Conservation (phyloP, 768 basidiomycete genomes). For the Naganishia kalamii region DNA sequence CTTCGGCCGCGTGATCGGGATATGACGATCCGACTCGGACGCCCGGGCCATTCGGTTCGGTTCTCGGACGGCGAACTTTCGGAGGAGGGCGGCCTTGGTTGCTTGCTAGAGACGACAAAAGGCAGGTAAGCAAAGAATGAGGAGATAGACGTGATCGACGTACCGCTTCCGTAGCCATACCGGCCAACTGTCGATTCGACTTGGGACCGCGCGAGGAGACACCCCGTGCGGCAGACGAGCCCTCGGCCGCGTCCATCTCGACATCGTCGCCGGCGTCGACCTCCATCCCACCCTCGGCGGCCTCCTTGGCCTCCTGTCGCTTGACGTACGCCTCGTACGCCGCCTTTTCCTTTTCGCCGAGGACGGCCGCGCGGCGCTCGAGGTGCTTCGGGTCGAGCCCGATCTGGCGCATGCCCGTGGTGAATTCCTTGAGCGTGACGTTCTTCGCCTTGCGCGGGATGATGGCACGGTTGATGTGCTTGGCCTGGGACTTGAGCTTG, state of each 20-base stretch:
- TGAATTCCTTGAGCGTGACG: constrained; percentile 65
- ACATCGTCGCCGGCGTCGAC: constrained; percentile 57
- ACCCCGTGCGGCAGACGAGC: neutral
- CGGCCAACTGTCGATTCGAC: constrained; percentile 64
- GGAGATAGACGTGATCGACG: constrained; percentile 35
- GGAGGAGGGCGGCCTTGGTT: constrained; percentile 60
- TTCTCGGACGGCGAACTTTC: constrained; percentile 76
- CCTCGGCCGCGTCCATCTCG: constrained; percentile 47
- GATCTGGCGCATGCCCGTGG: constrained; percentile 71
- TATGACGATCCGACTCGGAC: constrained; percentile 60
- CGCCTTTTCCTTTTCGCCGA: constrained; percentile 51
- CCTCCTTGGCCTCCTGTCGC: constrained; percentile 55
- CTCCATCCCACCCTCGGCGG: constrained; percentile 46
- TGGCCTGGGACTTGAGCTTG: constrained; percentile 59
- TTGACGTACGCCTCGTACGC: constrained; percentile 51
- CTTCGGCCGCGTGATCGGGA: constrained; percentile 46
- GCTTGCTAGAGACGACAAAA: neutral
- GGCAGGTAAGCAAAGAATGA: neutral
- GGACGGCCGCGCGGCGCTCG: constrained; percentile 74
- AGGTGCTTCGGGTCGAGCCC: constrained; percentile 83
- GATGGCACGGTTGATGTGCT: constrained; percentile 80
- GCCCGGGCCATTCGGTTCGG: constrained; percentile 85
- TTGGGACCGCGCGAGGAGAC: constrained; percentile 20
- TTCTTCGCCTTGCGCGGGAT: constrained; percentile 62
- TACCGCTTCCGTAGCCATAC: constrained; percentile 70